Evolutionary conservation across 331 rosid genomes (phyloP), one percentile per base, ranked within the genome.

Genomic region (Erythrophleum ivorense): DNA sequence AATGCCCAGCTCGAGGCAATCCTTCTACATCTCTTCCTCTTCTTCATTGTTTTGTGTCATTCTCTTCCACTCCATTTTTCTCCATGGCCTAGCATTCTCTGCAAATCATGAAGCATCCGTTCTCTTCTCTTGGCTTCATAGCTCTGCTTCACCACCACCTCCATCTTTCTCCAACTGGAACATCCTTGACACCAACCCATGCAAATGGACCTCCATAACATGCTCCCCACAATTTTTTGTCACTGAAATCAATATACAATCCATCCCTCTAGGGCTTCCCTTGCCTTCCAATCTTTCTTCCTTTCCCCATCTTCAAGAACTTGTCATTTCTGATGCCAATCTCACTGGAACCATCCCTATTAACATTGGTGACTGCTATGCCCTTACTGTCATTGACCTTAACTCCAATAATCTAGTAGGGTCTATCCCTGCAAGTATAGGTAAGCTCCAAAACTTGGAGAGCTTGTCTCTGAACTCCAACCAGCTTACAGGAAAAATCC

Each of bases 161-260:
- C 29, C 88, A 66, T 80, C 66, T 40, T 91, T 93, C 65, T 90
- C 94, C 0, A 75, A 88, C 82, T 91, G 97, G 99, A 89, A 91
- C 75, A 81, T 90, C 11, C 91, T 60, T 74, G 91, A 95, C 69
- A 2, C 87, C 6, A 85, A 75, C 76, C 98, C 98, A 78, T 95
- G 99, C 82, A 93, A 93, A 50, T 95, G 99, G 99, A 86, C 98
- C 84, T 86, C 54, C 91, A 89, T 95, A 73, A 62, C 91, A 54
- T 93, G 98, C 66, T 95, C 99, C 74, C 21, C 92, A 9, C 86
- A 76, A 15, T 88, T 85, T 14, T 82, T 89, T 58, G 92, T 93
- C 78, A 84, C 91, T 31, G 94, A 95, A 66, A 93, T 95, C 73
- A 87, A 73, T 48, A 87, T 95, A 31, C 82, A 88, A 11, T 91